phyloP scores from a whole-genome alignment of 2,329 filamentous ascomycete genomes.

The Scortechinia acanthostroma region DNA sequence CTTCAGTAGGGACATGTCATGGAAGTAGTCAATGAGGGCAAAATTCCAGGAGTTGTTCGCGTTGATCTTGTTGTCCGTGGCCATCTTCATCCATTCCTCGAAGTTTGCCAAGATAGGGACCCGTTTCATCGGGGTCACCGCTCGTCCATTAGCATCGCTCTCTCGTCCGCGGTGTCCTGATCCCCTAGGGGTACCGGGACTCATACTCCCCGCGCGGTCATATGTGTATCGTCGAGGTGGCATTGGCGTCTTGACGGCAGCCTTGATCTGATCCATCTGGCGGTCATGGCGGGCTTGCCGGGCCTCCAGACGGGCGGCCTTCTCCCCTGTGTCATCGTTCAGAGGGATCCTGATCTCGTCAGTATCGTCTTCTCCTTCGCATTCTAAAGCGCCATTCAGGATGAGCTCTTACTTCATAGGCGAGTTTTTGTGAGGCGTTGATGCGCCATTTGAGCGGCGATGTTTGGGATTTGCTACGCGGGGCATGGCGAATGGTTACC shows the following conservation, averaged over 20 bases:
- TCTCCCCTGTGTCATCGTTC: slow-evolving; percentile 91
- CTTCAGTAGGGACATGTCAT: slow-evolving; percentile 95
- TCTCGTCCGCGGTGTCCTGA: slow-evolving; percentile 40
- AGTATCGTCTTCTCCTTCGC: not conserved
- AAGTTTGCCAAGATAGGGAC: slow-evolving; percentile 95
- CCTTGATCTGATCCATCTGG: slow-evolving; percentile 86
- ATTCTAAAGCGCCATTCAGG: not conserved
- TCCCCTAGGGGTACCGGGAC: slow-evolving; percentile 26
- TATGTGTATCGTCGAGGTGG: slow-evolving; percentile 29
- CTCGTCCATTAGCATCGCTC: slow-evolving; percentile 63
- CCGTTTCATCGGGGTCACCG: slow-evolving; percentile 90
- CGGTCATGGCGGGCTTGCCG: slow-evolving; percentile 82
- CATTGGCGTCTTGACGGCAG: slow-evolving; percentile 59
- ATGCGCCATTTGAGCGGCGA: not conserved
- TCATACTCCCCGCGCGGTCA: slow-evolving; percentile 23
- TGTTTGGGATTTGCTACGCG: slow-evolving; percentile 1
- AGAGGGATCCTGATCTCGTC: slow-evolving; percentile 69
- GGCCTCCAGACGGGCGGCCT: slow-evolving; percentile 78
- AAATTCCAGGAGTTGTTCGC: slow-evolving; percentile 39
- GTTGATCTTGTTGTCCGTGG: slow-evolving; percentile 98
- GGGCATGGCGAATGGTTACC: not conserved
- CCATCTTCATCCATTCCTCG: slow-evolving; percentile 99
- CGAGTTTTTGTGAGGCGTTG: not conserved
- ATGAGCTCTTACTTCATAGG: not conserved
- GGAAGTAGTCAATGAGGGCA: slow-evolving; percentile 98